Conservation (phyloP, 768 basidiomycete genomes). For the Tricholoma sp. region DNA sequence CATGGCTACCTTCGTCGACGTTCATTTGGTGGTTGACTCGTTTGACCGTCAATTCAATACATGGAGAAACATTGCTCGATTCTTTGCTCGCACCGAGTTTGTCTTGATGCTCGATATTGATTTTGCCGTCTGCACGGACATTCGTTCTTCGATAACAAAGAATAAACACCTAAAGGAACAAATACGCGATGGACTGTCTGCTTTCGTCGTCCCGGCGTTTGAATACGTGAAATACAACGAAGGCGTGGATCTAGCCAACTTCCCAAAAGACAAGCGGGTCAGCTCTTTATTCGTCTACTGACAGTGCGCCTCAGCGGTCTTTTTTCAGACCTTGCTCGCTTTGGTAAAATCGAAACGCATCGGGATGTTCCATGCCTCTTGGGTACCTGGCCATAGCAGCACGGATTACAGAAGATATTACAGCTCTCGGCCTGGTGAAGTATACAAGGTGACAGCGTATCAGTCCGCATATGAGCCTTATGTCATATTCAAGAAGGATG, state of each 20-base stretch:
- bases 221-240: conserved; percentile 68
- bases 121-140: conserved; percentile 81
- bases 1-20: conserved; percentile 71
- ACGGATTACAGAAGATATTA: conserved; percentile 75
- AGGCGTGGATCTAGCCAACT: conserved; percentile 50
- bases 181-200: conserved; percentile 56
- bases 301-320: not conserved
- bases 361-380: conserved; percentile 73
- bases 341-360: conserved; percentile 55
- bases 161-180: conserved; percentile 36
- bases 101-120: conserved; percentile 93
- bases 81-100: conserved; percentile 79
- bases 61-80: conserved; percentile 82
- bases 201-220: conserved; percentile 82
- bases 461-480: conserved; percentile 89
- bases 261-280: conserved; percentile 70
- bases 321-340: conserved; percentile 44
- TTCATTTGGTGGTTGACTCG: conserved; percentile 80
- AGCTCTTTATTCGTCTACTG: conserved; percentile 11
- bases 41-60: conserved; percentile 86
- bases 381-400: conserved; percentile 76
- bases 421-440: conserved; percentile 51
- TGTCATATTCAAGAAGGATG: conserved; percentile 73
- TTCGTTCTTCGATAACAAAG: conserved; percentile 51
- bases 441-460: conserved; percentile 74